A percentile compares a stretch with the other conserved stretches of the same genome.
Evolutionary conservation across 805 yeast species (phyloP).

Genomic region (Maudiozyma saulgeensis): DNA sequence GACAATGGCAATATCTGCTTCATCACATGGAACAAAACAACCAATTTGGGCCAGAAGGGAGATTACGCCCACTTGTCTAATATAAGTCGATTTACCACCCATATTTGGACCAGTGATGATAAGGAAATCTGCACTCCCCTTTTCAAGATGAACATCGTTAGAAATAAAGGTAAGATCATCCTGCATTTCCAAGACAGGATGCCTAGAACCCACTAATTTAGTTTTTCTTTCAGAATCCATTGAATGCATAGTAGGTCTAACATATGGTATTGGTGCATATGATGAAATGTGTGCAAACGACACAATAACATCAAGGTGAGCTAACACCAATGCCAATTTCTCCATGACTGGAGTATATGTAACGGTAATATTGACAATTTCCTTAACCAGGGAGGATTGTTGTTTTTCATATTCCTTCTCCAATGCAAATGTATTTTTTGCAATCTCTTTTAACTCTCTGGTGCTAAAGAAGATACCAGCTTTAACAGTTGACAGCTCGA

Average conservation of each 20-base stretch:
- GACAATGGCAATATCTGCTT: constrained; percentile 71
- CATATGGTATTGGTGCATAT: constrained; percentile 74
- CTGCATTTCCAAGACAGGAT: constrained; percentile 89
- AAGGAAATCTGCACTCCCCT: constrained; percentile 53
- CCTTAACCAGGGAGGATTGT: constrained; percentile 71
- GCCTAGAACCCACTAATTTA: constrained; percentile 67
- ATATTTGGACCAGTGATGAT: constrained; percentile 94
- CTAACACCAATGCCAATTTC: constrained; percentile 51
- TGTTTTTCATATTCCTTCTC: constrained; percentile 61
- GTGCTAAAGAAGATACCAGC: constrained; percentile 94
- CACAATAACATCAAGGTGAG: constrained; percentile 73
- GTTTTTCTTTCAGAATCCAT: constrained; percentile 41
- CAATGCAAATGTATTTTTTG: constrained; percentile 47
- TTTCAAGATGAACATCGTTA: constrained; percentile 67
- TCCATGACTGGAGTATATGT: constrained; percentile 77
- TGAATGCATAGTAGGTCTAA: constrained; percentile 60
- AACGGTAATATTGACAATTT: constrained; percentile 69
- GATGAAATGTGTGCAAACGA: constrained; percentile 80
- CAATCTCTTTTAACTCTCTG: constrained; percentile 45
- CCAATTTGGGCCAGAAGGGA: constrained; percentile 85
- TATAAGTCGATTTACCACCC: constrained; percentile 96
- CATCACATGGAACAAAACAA: constrained; percentile 72
- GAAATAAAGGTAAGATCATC: constrained; percentile 86
- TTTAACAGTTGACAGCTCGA: constrained; percentile 82
- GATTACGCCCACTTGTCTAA: constrained; percentile 81